Percentiles rank a stretch among this genome's conserved stretches.
Evolutionary conservation across 75 land plant genomes (phyloP).

Genomic region (Selaginella moellendorffii): DNA sequence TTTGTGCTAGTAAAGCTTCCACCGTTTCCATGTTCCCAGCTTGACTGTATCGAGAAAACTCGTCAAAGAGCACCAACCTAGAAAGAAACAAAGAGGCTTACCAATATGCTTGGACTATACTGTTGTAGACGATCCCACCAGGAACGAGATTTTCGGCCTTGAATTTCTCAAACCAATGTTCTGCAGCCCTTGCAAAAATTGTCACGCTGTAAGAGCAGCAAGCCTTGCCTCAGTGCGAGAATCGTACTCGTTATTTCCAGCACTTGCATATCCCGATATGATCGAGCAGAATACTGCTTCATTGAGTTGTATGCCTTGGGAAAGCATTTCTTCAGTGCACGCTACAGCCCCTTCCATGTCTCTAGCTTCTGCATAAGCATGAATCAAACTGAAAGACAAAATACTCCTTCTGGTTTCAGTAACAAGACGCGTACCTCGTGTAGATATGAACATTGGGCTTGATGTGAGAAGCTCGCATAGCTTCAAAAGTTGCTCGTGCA

Average conservation of each 20-base stretch:
- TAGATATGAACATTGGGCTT: conserved; percentile 69
- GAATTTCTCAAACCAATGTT: conserved; percentile 65
- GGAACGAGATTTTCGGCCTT: conserved; percentile 29
- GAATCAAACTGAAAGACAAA: conserved; percentile 62
- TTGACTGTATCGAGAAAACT: conserved; percentile 36
- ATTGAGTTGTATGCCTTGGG: conserved; percentile 59
- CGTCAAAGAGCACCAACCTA: too few species aligned
- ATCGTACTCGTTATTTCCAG: conserved; percentile 55
- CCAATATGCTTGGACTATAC: conserved; percentile 87
- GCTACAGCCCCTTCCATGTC: conserved; percentile 94
- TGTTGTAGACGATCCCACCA: conserved; percentile 63
- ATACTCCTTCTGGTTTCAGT: neutral
- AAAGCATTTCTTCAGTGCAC: conserved; percentile 76
- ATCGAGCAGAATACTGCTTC: conserved; percentile 68
- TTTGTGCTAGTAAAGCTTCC: conserved; percentile 64
- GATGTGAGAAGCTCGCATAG: conserved; percentile 82
- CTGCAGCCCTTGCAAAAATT: conserved; percentile 80
- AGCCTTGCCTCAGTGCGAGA: neutral
- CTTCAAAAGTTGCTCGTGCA: conserved; percentile 82
- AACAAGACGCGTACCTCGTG: conserved; percentile 44
- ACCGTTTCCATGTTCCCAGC: conserved; percentile 63
- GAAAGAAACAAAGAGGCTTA: conserved; percentile 30
- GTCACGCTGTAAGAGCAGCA: conserved; percentile 9
- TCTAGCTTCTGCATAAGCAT: conserved; percentile 83
- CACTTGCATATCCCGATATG: conserved; percentile 75